phyloP scores from a whole-genome alignment of 2,329 filamentous ascomycete species.

The Hypoxylon sp. region DNA sequence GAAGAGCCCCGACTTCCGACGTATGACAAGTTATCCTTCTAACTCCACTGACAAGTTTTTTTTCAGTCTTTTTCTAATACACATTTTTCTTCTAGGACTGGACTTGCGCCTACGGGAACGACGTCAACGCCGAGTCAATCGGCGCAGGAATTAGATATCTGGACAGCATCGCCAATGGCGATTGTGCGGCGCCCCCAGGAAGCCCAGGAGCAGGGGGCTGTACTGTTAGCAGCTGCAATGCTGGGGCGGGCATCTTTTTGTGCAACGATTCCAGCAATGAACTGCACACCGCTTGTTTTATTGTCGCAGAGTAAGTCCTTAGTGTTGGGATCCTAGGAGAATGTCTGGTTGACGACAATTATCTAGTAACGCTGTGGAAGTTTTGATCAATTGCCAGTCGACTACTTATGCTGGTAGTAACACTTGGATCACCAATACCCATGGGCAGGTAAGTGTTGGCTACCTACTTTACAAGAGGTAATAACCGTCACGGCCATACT shows the following conservation, averaged over 20 bases:
- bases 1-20: conserved; percentile 37
- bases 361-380: conserved; percentile 38
- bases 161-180: conserved; percentile 39
- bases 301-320: conserved; percentile 33
- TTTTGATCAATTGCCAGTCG: conserved; percentile 38
- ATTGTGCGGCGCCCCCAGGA: conserved; percentile 32
- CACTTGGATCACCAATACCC: conserved; percentile 34
- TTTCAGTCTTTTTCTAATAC: conserved; percentile 5
- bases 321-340: background rate
- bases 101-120: conserved; percentile 36
- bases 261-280: conserved; percentile 33
- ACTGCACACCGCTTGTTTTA: conserved; percentile 18
- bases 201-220: conserved; percentile 34
- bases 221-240: conserved; percentile 27
- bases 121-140: conserved; percentile 34
- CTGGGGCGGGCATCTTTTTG: conserved; percentile 32
- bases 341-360: background rate
- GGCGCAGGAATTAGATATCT: conserved; percentile 34
- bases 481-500: background rate
- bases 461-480: background rate
- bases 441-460: conserved; percentile 34
- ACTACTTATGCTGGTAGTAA: conserved; percentile 33
- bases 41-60: background rate
- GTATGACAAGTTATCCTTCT: conserved; percentile 12
- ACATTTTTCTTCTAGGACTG: conserved; percentile 21